Evolutionary conservation across 768 basidiomycete species (phyloP).

Genomic region (Tephrocybe rancida): DNA sequence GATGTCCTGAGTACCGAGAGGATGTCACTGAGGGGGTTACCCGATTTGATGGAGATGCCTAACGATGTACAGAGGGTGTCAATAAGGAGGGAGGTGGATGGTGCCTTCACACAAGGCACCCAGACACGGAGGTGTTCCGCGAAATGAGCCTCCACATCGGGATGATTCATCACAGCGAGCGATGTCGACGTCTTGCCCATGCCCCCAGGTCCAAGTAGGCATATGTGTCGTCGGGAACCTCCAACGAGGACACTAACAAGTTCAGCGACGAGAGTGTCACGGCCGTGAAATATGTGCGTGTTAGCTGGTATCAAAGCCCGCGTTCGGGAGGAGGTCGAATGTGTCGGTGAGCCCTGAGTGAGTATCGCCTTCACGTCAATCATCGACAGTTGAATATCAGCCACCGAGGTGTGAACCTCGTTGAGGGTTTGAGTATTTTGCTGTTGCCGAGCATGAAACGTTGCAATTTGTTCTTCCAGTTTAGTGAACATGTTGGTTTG

Average conservation of each 20-base stretch:
- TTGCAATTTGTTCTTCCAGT: conserved; percentile 10
- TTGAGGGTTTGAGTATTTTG: background rate
- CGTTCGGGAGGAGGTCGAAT: background rate
- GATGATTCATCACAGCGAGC: conserved; percentile 31
- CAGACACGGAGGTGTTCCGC: conserved; percentile 24
- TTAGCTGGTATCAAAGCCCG: conserved; percentile 10
- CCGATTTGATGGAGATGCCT: background rate
- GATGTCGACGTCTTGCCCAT: too few species aligned
- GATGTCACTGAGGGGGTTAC: background rate
- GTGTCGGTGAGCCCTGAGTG: background rate
- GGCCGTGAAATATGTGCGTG: conserved; percentile 21
- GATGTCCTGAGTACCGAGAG: background rate
- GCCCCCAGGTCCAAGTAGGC: too few species aligned
- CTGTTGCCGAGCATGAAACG: conserved; percentile 2
- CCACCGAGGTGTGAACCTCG: too few species aligned
- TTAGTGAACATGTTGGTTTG: background rate
- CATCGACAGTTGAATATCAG: conserved; percentile 1
- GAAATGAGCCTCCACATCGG: conserved; percentile 22
- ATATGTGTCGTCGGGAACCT: too few species aligned
- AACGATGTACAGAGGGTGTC: background rate
- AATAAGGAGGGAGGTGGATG: background rate
- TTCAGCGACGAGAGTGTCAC: too few species aligned
- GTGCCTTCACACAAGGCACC: too few species aligned
- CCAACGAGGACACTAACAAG: too few species aligned
- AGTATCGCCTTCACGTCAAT: conserved; percentile 5